Evolutionary conservation across 352 stramenopile species (phyloP).

Genomic region (Ophiocytium majus): DNA sequence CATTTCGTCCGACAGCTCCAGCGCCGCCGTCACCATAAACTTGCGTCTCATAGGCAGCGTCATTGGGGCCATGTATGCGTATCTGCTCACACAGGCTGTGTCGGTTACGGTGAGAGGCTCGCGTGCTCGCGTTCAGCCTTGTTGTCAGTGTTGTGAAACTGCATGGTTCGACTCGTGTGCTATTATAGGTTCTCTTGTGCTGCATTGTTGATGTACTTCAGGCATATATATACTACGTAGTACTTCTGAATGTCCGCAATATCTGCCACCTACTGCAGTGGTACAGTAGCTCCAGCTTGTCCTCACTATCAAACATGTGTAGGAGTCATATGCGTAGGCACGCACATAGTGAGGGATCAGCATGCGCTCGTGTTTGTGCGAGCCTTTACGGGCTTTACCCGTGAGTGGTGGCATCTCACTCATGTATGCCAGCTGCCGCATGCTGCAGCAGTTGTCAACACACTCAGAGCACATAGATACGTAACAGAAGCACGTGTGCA

Average conservation of each 20-base stretch:
- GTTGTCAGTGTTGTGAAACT: not conserved
- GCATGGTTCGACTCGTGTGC: not conserved
- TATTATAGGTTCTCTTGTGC: not conserved
- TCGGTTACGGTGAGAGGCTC: not conserved
- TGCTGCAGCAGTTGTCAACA: too few species aligned
- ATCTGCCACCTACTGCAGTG: not conserved
- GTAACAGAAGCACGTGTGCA: not conserved
- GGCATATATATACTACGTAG: not conserved
- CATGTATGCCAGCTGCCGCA: too few species aligned
- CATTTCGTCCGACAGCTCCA: not conserved
- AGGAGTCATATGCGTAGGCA: too few species aligned
- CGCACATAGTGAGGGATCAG: too few species aligned
- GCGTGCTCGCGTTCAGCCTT: not conserved
- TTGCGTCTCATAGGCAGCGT: constrained; percentile 16
- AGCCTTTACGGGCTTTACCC: too few species aligned
- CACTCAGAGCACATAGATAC: not conserved
- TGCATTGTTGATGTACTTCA: not conserved
- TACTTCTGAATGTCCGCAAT: not conserved
- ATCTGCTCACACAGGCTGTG: not conserved
- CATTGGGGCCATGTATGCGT: constrained; percentile 10
- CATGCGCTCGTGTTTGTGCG: too few species aligned
- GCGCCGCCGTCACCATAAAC: not conserved
- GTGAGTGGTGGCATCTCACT: too few species aligned
- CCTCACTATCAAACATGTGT: too few species aligned
- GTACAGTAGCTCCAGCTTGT: too few species aligned